Conservation (phyloP, 345 rosid species). For the Murraya paniculata region DNA sequence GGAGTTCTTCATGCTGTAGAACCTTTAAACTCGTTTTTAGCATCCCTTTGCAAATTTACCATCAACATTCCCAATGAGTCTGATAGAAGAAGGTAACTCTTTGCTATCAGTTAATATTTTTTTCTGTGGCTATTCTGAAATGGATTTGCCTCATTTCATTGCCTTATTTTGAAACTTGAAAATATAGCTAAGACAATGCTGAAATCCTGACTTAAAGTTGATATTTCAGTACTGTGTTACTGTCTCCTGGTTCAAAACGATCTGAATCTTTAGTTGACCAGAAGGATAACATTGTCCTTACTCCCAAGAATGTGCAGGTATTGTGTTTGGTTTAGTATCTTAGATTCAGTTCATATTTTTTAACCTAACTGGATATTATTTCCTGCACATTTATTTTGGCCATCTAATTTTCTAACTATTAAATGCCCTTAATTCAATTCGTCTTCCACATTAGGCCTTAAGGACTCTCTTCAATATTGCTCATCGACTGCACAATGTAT, state of each 20-base stretch:
- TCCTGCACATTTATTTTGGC: slow-evolving; percentile 4
- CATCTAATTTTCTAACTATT: slow-evolving; percentile 11
- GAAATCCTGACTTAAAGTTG: slow-evolving; percentile 32
- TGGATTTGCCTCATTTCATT: not conserved
- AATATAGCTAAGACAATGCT: not conserved
- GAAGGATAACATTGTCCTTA: slow-evolving; percentile 73
- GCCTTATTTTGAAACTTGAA: not conserved
- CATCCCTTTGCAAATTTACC: slow-evolving; percentile 93
- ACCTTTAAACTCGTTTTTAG: slow-evolving; percentile 93
- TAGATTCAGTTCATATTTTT: not conserved
- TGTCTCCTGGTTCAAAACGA: slow-evolving; percentile 85
- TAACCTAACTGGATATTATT: not conserved
- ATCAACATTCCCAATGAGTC: slow-evolving; percentile 76
- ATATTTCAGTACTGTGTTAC: slow-evolving; percentile 55
- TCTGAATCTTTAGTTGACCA: slow-evolving; percentile 62
- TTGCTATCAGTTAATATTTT: not conserved
- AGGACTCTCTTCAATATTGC: slow-evolving; percentile 96
- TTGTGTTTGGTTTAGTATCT: slow-evolving; percentile 2
- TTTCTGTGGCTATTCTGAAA: not conserved
- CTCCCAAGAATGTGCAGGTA: slow-evolving; percentile 99
- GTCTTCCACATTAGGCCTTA: slow-evolving; percentile 62
- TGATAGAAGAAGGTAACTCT: slow-evolving; percentile 69
- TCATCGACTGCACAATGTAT: slow-evolving; percentile 87
- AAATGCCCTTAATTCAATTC: slow-evolving; percentile 19
- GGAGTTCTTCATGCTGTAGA: slow-evolving; percentile 96